Percentiles rank a stretch among this genome's conserved stretches.
These are phyloP conservation scores for Arthroderma sp. DNA, from an alignment of 2,329 filamentous ascomycete genomes.

Conservation along the genomic window DNA sequence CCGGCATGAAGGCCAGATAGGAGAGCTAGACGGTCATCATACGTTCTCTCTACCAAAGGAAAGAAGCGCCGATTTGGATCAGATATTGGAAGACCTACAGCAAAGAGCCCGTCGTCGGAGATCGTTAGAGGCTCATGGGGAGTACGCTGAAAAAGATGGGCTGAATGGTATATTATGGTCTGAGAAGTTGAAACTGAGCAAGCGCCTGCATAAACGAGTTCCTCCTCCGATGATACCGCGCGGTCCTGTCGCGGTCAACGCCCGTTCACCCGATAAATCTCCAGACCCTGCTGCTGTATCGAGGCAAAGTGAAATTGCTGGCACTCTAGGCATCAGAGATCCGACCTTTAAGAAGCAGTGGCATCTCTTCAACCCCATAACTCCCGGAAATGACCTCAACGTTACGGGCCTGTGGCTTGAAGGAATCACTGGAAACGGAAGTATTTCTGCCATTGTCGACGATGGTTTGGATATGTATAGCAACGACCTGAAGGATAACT, in stretches of 20 bases:
- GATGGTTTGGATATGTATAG: slow-evolving; percentile 95
- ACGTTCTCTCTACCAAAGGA: slow-evolving; percentile 61
- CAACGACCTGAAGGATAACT: slow-evolving; percentile 82
- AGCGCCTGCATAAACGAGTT: slow-evolving; percentile 49
- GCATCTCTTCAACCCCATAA: slow-evolving; percentile 77
- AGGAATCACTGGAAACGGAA: slow-evolving; percentile 77
- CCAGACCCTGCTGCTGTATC: slow-evolving; percentile 42
- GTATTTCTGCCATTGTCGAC: slow-evolving; percentile 87
- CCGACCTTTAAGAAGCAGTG: slow-evolving; percentile 91
- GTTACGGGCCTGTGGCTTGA: slow-evolving; percentile 88
- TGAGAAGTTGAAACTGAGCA: slow-evolving; percentile 60
- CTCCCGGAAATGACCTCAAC: slow-evolving; percentile 83
- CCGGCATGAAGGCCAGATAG: slow-evolving; percentile 67
- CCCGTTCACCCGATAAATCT: slow-evolving; percentile 3
- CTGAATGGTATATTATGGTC: slow-evolving; percentile 66
- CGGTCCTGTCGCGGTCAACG: slow-evolving; percentile 5
- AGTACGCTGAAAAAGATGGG: slow-evolving; percentile 32
- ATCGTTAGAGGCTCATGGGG: slow-evolving; percentile 26
- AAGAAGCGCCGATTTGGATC: slow-evolving; percentile 43
- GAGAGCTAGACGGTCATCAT: slow-evolving; percentile 67
- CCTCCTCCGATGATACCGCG: slow-evolving; percentile 25
- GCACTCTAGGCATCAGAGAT: slow-evolving; percentile 62
- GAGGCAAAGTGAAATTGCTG: slow-evolving; percentile 49
- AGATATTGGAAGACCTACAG: slow-evolving; percentile 42
- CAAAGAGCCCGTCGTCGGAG: slow-evolving; percentile 50